These are phyloP conservation scores for Populus tomentosa DNA, from an alignment of 441 rosid species.

Conservation along the genomic window DNA sequence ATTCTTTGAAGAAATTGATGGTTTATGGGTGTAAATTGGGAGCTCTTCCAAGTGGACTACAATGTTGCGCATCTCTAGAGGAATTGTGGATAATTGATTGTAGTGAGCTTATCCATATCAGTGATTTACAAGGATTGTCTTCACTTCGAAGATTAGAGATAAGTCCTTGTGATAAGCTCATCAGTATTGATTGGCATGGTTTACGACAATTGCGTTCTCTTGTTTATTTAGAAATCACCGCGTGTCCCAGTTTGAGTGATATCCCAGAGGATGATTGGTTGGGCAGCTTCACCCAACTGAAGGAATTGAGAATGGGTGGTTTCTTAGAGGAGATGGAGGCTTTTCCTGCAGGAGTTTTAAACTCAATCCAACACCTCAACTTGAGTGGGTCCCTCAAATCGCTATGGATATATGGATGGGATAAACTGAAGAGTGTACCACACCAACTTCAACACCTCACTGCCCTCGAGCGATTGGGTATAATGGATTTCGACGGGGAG, in stretches of 20 bases:
- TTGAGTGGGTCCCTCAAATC: neutral
- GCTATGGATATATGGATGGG: neutral
- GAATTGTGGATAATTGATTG: neutral
- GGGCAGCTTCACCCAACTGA: neutral
- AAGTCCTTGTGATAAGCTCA: neutral
- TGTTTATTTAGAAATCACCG: too few relatives aligned
- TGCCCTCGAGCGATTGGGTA: too few relatives aligned
- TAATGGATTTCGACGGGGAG: neutral
- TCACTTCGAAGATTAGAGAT: fast-evolving
- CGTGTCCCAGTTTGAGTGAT: neutral
- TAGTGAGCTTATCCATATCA: neutral
- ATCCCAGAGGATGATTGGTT: neutral
- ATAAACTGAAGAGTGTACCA: conserved; percentile 8
- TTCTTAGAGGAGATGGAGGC: neutral
- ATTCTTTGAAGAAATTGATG: too few relatives aligned
- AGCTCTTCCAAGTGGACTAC: too few relatives aligned
- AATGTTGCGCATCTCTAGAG: neutral
- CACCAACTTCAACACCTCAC: conserved; percentile 20
- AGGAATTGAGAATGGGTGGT: conserved; percentile 2
- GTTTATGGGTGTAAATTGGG: too few relatives aligned
- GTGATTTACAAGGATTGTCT: neutral
- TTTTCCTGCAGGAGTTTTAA: conserved; percentile 5
- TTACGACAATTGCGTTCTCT: neutral
- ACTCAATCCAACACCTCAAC: conserved; percentile 7
- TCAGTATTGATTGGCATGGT: neutral